These are phyloP conservation scores for Leccinum rimulosum DNA, from an alignment of 768 basidiomycete genomes.

Conservation along the genomic window DNA sequence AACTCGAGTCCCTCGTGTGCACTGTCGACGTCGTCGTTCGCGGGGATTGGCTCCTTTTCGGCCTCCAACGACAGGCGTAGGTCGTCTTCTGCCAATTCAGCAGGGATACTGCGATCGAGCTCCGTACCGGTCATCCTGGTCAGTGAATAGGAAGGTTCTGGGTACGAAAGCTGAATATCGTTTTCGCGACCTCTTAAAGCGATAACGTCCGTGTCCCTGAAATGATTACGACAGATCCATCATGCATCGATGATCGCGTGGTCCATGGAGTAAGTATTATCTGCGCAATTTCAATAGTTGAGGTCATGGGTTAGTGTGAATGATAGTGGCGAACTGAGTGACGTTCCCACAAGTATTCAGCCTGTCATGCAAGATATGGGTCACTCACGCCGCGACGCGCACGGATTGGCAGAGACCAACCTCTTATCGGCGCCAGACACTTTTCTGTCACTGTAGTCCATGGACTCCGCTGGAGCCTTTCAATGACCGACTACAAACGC, in stretches of 20 bases:
- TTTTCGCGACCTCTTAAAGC: slow-evolving; percentile 13
- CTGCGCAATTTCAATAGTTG: not conserved
- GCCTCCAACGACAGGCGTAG: not conserved
- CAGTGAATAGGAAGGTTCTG: not conserved
- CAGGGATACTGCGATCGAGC: slow-evolving; percentile 8
- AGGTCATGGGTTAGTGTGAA: not conserved
- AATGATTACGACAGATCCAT: not conserved
- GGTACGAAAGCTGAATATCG: not conserved
- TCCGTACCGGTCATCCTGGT: slow-evolving; percentile 12
- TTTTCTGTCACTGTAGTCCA: not conserved
- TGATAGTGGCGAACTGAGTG: not conserved
- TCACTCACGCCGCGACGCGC: not conserved
- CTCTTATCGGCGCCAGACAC: not conserved
- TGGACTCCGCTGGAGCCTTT: not conserved
- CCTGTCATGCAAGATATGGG: not conserved
- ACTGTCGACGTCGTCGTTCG: slow-evolving; percentile 29
- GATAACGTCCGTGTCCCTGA: not conserved
- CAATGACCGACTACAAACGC: not conserved
- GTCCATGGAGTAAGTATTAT: not conserved
- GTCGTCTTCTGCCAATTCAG: slow-evolving; percentile 14
- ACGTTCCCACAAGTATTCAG: not conserved
- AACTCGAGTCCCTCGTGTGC: slow-evolving; percentile 55
- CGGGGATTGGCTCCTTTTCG: slow-evolving; percentile 18
- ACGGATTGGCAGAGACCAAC: not conserved
- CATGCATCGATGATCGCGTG: not conserved